Evolutionary conservation across 495 filamentous ascomycete species (phyloP).

Genomic region (Aspergillus avenaceus): DNA sequence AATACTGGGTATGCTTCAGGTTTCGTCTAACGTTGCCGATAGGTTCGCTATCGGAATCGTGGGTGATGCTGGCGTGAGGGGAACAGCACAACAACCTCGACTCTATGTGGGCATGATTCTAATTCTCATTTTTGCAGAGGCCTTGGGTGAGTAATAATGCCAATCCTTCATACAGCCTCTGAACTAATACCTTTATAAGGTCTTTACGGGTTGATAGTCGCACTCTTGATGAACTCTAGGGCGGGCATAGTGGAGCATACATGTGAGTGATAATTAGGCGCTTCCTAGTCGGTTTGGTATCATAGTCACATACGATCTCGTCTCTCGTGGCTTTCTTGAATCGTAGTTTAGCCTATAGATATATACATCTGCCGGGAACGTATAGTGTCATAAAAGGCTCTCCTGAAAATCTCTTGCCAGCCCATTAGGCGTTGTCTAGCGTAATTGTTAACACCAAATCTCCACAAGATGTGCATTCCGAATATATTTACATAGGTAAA

Average conservation of each 20-base stretch:
- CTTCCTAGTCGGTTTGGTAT: constrained; percentile 17
- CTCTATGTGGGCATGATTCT: constrained; percentile 99
- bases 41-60: constrained; percentile 98
- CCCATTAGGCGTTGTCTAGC: too few species aligned
- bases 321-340: neutral
- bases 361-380: too few species aligned
- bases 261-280: constrained; percentile 7
- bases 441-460: too few species aligned
- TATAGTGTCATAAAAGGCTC: too few species aligned
- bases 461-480: too few species aligned
- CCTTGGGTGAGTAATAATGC: constrained; percentile 65
- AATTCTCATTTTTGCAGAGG: constrained; percentile 99
- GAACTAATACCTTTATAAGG: constrained; percentile 38
- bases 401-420: too few species aligned
- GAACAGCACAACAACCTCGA: constrained; percentile 94
- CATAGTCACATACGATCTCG: neutral
- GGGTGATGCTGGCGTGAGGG: constrained; percentile 97
- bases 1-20: neutral
- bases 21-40: neutral
- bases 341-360: too few species aligned
- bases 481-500: too few species aligned
- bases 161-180: neutral
- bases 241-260: constrained; percentile 16
- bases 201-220: constrained; percentile 98
- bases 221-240: constrained; percentile 94